Conservation (phyloP, 768 basidiomycete genomes). For the Amanita muscaria region DNA sequence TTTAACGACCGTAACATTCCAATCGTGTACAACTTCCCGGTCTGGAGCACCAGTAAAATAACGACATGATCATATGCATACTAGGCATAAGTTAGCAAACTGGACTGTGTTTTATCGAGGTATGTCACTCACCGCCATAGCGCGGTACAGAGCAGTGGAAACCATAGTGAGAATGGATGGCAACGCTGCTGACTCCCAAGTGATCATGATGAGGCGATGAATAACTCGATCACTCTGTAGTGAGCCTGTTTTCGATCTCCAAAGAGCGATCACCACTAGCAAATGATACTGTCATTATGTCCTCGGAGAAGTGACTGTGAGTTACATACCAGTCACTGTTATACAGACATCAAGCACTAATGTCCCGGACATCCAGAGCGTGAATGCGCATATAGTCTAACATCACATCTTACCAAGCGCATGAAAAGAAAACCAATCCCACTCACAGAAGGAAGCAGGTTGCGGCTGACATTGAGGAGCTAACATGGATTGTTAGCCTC, state of each 20-base stretch:
- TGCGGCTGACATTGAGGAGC: slow-evolving; percentile 20
- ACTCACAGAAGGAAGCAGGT: slow-evolving; percentile 23
- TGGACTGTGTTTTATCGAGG: background rate
- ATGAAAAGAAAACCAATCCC: background rate
- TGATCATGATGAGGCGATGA: slow-evolving; percentile 29
- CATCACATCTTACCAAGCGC: background rate
- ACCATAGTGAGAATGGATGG: slow-evolving; percentile 28
- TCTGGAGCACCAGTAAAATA: slow-evolving; percentile 39
- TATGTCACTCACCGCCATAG: slow-evolving; percentile 20
- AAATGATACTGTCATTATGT: background rate
- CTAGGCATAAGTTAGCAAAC: background rate
- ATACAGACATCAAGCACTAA: slow-evolving; percentile 33
- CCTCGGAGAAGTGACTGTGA: background rate
- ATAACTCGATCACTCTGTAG: slow-evolving; percentile 32
- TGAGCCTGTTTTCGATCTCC: slow-evolving; percentile 28
- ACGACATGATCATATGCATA: slow-evolving; percentile 27
- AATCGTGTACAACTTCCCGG: slow-evolving; percentile 40
- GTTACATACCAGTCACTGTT: slow-evolving; percentile 28
- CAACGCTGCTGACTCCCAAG: slow-evolving; percentile 28
- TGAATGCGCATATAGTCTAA: slow-evolving; percentile 34
- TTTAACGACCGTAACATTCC: slow-evolving; percentile 33
- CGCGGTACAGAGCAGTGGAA: slow-evolving; percentile 26
- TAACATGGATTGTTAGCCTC: slow-evolving; percentile 7
- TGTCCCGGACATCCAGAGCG: slow-evolving; percentile 38
- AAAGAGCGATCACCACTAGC: slow-evolving; percentile 34